Conservation (phyloP, 1,284 basidiomycete species). For the Pseudozyma tsukubaensis region DNA sequence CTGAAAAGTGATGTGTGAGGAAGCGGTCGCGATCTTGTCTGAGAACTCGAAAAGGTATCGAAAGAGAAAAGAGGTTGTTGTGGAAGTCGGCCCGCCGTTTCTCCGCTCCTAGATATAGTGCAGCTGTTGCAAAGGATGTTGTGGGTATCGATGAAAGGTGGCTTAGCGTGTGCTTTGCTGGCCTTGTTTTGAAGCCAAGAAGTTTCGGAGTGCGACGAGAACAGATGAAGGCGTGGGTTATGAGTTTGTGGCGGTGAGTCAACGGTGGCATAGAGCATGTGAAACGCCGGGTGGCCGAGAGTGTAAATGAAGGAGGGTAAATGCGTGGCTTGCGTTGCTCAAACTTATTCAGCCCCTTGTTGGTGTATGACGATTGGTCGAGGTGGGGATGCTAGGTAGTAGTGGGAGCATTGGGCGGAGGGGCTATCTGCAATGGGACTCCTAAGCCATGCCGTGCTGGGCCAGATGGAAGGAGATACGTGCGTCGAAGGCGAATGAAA, state of each 20-base stretch:
- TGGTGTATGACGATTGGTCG: not conserved
- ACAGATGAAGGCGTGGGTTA: constrained; percentile 1
- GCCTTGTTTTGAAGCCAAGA: not conserved
- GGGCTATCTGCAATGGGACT: not conserved
- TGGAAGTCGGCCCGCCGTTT: not conserved
- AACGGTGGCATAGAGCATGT: not conserved
- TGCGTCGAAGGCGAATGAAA: too few relatives aligned
- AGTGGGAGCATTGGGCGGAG: not conserved
- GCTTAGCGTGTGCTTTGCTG: not conserved
- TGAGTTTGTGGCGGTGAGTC: not conserved
- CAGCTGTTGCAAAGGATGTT: not conserved
- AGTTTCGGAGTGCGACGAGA: not conserved
- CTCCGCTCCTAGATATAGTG: not conserved
- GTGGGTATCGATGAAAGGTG: not conserved
- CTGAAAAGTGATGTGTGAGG: too few relatives aligned
- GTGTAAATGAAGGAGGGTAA: not conserved
- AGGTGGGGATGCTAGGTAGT: not conserved
- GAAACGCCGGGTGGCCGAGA: not conserved
- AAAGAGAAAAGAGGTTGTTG: too few relatives aligned
- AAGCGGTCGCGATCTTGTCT: too few relatives aligned
- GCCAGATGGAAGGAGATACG: too few relatives aligned
- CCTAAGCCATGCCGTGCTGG: too few relatives aligned
- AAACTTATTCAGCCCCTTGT: not conserved
- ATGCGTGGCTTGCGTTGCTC: not conserved
- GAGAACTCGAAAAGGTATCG: too few relatives aligned